Percentiles rank a stretch among this genome's conserved stretches.
Evolutionary conservation across 2,329 filamentous ascomycete genomes (phyloP).

Genomic region (Seiridium cupressi): DNA sequence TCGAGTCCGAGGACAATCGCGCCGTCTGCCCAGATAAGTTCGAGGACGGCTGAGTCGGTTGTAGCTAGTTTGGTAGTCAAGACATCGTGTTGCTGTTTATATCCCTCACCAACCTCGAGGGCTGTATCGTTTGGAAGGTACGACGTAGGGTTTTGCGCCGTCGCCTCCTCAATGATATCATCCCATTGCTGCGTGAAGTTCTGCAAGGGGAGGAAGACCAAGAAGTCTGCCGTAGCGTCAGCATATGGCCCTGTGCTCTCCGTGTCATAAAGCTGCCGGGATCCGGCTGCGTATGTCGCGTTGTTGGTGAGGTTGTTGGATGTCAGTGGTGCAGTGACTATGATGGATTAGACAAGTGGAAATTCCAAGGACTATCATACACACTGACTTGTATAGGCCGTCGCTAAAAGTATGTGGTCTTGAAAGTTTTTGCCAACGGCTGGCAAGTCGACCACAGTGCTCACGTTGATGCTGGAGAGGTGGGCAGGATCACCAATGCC

Average conservation of each 20-base stretch:
- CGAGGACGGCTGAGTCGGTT: neutral
- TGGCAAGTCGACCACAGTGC: conserved; percentile 27
- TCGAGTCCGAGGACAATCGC: conserved; percentile 13
- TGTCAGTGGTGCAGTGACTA: conserved; percentile 1
- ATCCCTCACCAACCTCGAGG: conserved; percentile 16
- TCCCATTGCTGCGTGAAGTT: conserved; percentile 7
- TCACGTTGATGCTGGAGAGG: conserved; percentile 23
- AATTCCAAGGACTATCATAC: neutral
- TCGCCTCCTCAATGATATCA: conserved; percentile 10
- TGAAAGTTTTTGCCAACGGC: conserved; percentile 31
- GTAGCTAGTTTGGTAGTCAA: neutral
- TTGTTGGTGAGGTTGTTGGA: conserved; percentile 13
- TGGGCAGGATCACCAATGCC: conserved; percentile 29
- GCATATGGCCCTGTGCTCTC: conserved; percentile 21
- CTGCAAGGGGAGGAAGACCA: conserved; percentile 11
- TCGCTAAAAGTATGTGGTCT: conserved; percentile 20
- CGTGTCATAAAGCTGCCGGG: conserved; percentile 17
- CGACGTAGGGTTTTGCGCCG: conserved; percentile 13
- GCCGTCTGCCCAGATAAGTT: conserved; percentile 9
- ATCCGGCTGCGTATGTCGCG: conserved; percentile 17
- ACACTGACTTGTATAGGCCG: neutral
- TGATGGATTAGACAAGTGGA: neutral
- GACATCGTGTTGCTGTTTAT: conserved; percentile 11
- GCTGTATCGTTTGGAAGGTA: conserved; percentile 19
- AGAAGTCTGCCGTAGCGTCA: conserved; percentile 16